These are phyloP conservation scores for Leccinum disarticulatum DNA, from an alignment of 768 basidiomycete species.

Conservation along the genomic window DNA sequence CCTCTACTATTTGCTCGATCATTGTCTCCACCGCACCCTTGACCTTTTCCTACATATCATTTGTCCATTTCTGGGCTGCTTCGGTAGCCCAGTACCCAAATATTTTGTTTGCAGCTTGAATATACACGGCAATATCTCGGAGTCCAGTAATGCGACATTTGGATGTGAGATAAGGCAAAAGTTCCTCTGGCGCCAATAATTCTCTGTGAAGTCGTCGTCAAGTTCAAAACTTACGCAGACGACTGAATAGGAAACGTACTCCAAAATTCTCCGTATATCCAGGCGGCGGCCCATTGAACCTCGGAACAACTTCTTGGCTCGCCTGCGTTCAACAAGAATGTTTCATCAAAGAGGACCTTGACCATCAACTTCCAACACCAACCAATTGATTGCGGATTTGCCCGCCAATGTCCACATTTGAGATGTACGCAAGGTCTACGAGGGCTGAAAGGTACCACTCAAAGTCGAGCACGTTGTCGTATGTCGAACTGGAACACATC, in stretches of 20 bases:
- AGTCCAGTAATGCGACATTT: conserved; percentile 51
- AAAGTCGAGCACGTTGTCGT: conserved; percentile 87
- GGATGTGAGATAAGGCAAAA: conserved; percentile 66
- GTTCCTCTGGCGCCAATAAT: conserved; percentile 72
- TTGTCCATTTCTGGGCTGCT: conserved; percentile 74
- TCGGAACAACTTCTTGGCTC: conserved; percentile 79
- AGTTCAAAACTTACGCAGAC: not conserved
- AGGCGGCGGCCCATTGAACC: conserved; percentile 91
- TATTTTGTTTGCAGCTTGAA: conserved; percentile 82
- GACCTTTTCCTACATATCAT: conserved; percentile 64
- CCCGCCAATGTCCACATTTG: conserved; percentile 72
- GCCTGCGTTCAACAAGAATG: conserved; percentile 61
- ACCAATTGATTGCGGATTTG: conserved; percentile 83
- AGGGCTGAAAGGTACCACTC: conserved; percentile 98
- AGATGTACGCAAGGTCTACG: conserved; percentile 86
- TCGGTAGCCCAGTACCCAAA: conserved; percentile 85
- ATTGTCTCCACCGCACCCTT: conserved; percentile 63
- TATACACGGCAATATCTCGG: conserved; percentile 73
- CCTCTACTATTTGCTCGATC: conserved; percentile 54
- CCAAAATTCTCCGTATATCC: conserved; percentile 95
- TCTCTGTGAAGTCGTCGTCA: conserved; percentile 47
- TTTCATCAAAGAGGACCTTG: conserved; percentile 76
- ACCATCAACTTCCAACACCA: conserved; percentile 83
- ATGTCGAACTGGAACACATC: conserved; percentile 83
- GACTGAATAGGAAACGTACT: conserved; percentile 47